phyloP scores from a whole-genome alignment of 164 flowering plant species.

The Vitis labrusca region DNA sequence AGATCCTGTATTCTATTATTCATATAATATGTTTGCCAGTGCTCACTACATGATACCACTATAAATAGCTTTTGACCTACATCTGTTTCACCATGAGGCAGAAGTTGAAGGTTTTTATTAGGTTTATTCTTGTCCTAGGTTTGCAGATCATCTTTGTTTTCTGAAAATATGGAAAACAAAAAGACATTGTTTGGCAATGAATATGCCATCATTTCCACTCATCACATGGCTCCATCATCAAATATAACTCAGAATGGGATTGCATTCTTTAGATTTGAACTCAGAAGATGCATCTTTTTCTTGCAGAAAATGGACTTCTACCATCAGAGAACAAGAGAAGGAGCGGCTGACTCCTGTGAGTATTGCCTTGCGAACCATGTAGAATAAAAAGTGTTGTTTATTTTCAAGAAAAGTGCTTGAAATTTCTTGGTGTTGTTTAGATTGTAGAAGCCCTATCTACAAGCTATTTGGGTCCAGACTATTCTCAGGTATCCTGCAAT shows the following conservation, averaged over 20 bases:
- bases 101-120: neutral
- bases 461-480: slow-evolving; percentile 94
- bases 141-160: neutral
- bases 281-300: slow-evolving; percentile 10
- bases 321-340: slow-evolving; percentile 74
- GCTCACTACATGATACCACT: too few species aligned
- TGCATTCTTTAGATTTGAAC: neutral
- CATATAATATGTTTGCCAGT: too few species aligned
- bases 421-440: slow-evolving; percentile 30
- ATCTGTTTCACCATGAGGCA: neutral
- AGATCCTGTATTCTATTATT: too few species aligned
- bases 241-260: too few species aligned
- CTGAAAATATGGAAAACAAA: too few species aligned
- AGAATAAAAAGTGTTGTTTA: neutral
- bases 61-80: too few species aligned
- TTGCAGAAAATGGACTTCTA: slow-evolving; percentile 88
- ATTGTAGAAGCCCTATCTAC: slow-evolving; percentile 83
- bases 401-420: slow-evolving; percentile 10
- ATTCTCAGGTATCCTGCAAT: slow-evolving; percentile 64
- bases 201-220: too few species aligned
- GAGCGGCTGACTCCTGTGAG: slow-evolving; percentile 89
- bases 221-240: too few species aligned
- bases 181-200: too few species aligned
- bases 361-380: slow-evolving; percentile 15
- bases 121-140: neutral